phyloP scores from a whole-genome alignment of 345 rosid species.

The Eucalyptus sp. region DNA sequence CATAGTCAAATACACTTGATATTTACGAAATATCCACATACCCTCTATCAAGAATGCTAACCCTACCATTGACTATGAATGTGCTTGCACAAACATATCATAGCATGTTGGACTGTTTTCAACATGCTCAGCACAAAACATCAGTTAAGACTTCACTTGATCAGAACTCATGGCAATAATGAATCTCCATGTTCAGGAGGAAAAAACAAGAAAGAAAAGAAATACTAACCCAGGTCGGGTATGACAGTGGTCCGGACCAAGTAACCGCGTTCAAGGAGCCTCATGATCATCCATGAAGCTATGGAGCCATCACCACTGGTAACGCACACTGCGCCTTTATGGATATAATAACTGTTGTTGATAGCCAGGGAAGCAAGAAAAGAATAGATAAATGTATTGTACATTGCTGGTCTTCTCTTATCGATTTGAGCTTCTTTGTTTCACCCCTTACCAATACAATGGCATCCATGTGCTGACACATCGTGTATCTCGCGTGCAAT shows the following conservation, averaged over 20 bases:
- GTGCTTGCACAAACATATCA: no score
- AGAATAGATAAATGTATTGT: no score
- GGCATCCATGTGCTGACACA: no score
- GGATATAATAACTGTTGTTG: no score
- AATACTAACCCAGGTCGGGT: conserved; percentile 6
- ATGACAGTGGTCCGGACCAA: conserved; percentile 36
- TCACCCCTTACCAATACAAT: no score
- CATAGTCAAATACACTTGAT: not conserved
- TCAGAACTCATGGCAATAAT: not conserved
- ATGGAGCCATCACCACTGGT: conserved; percentile 33
- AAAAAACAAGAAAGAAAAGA: not conserved
- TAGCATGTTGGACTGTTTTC: no score
- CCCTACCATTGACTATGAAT: not conserved
- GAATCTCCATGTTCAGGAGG: not conserved
- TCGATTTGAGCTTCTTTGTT: no score
- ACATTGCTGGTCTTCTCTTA: no score
- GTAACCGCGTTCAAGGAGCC: conserved; percentile 38
- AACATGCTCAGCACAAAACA: not conserved
- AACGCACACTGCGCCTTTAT: no score
- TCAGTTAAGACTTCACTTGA: not conserved
- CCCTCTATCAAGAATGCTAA: not conserved
- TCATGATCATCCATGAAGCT: conserved; percentile 48
- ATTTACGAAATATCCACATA: not conserved
- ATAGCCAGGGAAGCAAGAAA: no score
- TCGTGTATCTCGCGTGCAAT: no score